Evolutionary conservation across 148 eudicot genomes (phyloP).

Genomic region (Rhododendron ovatum): DNA sequence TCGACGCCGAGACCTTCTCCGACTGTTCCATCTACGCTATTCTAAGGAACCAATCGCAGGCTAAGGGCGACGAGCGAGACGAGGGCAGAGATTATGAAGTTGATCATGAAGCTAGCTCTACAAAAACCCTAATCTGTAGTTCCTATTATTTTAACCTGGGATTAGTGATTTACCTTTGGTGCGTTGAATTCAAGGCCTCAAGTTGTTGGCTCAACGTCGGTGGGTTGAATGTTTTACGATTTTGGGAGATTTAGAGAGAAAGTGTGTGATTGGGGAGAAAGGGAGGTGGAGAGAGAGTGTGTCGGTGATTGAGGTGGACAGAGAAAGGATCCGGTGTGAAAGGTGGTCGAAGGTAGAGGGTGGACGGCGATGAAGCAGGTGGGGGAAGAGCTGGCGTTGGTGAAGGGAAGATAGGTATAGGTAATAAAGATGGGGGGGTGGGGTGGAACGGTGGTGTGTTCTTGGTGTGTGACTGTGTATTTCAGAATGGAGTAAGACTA

Average conservation of each 20-base stretch:
- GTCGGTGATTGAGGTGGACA: background rate
- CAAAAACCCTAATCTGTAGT: background rate
- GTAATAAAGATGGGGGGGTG: background rate
- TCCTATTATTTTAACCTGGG: background rate
- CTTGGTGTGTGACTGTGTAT: too few relatives aligned
- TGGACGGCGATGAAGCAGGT: background rate
- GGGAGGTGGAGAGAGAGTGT: background rate
- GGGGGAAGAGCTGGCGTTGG: background rate
- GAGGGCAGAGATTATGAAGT: slow-evolving; percentile 72
- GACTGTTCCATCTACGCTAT: background rate
- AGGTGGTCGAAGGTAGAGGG: background rate
- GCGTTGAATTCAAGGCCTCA: background rate
- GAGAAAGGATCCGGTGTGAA: background rate
- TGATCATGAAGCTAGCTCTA: slow-evolving; percentile 61
- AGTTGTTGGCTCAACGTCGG: background rate
- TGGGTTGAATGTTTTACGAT: background rate
- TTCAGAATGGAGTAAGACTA: too few relatives aligned
- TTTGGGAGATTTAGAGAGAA: background rate
- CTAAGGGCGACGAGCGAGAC: slow-evolving; percentile 66
- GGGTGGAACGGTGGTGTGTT: too few relatives aligned
- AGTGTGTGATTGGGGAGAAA: background rate
- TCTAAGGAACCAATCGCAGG: slow-evolving; percentile 75
- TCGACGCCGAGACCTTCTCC: too few relatives aligned
- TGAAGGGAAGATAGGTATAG: background rate
- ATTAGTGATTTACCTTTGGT: background rate